Evolutionary conservation across 2,329 filamentous ascomycete genomes (phyloP).

Genomic region (Neurospora sp.): DNA sequence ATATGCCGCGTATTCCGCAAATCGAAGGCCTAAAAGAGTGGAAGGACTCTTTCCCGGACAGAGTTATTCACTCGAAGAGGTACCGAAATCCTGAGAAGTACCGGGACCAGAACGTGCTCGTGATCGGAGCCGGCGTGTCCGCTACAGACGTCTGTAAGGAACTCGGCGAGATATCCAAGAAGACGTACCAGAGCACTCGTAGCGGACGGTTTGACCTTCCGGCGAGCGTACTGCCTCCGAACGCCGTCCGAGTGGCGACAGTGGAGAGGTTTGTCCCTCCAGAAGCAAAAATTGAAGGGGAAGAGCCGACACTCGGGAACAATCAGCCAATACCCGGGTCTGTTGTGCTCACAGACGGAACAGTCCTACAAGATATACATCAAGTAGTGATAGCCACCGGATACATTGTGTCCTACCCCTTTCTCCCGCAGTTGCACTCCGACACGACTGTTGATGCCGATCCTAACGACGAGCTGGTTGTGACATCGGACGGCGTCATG

Average conservation of each 20-base stretch:
- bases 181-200: conserved; percentile 42
- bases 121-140: conserved; percentile 42
- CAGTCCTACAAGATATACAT: conserved; percentile 44
- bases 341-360: conserved; percentile 43
- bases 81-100: conserved; percentile 49
- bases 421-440: conserved; percentile 40
- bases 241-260: conserved; percentile 40
- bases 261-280: conserved; percentile 35
- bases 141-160: conserved; percentile 33
- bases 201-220: conserved; percentile 51
- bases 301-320: conserved; percentile 6
- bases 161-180: conserved; percentile 25
- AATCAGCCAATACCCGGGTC: conserved; percentile 35
- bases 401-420: conserved; percentile 58
- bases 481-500: conserved; percentile 52
- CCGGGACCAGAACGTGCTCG: conserved; percentile 31
- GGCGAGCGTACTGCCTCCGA: conserved; percentile 40
- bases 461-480: conserved; percentile 42
- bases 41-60: conserved; percentile 41
- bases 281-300: conserved; percentile 15
- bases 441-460: conserved; percentile 28
- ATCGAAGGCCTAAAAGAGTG: conserved; percentile 48
- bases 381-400: conserved; percentile 56
- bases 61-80: conserved; percentile 59
- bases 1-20: conserved; percentile 50